Evolutionary conservation across 169 alveolate genomes (phyloP), one percentile per base, ranked within the genome.

Genomic region (Plasmodium malariae): DNA sequence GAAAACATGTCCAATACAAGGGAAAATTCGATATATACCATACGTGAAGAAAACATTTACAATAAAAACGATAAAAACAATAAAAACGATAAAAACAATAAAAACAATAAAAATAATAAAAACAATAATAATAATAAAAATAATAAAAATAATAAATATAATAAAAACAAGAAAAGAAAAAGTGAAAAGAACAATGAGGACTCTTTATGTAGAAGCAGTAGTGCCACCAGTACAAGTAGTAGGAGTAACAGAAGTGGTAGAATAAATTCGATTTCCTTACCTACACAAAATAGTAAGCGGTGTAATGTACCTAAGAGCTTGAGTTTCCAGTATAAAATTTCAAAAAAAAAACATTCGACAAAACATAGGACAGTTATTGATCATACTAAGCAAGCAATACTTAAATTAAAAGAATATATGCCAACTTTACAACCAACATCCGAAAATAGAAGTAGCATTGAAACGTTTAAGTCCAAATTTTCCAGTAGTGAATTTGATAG

Each of bases 1-100:
- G 85, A 49, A n/a, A n/a, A n/a, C n/a, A n/a, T n/a, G n/a, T n/a
- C 59, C 14, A 67, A 24, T 7, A 32, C 74, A 12, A 26, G 74
- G 55, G 43, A 49, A 0, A 67, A 67, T 37, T 67, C 43, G 7
- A 28, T 67, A 24, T 40, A 40, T 40, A 40, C 51, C 51, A 9
- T 40, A 9, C 5, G 51, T 40, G 51, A 40, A 40, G 51, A 40
- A 40, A 40, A 40, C n/a, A n/a, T n/a, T 19, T 21, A n/a, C 14
- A 21, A 19, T 21, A 21, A 24, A 0, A 57, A 21, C 11, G 9
- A 19, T 26, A 48, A 48, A n/a, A 48, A 48, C 17, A 57, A 21
- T 26, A n/a, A 57, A 17, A 54, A 54, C n/a, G n/a, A 17, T 0
- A 48, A 48, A 1, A 11, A 48, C 0, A 21, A 9, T 48, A 3